phyloP scores from a whole-genome alignment of 176 grass and related monocot species.

The Areca catechu region DNA sequence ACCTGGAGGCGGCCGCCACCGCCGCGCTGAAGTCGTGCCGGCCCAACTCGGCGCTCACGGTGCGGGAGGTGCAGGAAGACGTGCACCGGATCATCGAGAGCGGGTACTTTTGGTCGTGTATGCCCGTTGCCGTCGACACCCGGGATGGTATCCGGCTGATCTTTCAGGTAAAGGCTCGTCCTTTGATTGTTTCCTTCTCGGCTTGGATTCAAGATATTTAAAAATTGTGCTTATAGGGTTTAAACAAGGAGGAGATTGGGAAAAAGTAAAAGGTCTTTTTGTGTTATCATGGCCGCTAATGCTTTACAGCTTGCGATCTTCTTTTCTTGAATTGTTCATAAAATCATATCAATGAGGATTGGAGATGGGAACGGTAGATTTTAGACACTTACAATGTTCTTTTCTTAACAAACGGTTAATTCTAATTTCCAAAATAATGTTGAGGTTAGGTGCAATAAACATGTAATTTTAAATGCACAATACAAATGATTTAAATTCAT shows the following conservation, averaged over 20 bases:
- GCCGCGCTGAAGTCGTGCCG: slow-evolving; percentile 61
- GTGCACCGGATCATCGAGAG: slow-evolving; percentile 82
- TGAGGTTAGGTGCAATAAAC: no score
- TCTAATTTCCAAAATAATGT: no score
- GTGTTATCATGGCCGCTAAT: no score
- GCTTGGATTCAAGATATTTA: background rate
- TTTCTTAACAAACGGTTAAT: no score
- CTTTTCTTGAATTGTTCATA: no score
- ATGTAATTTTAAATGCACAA: no score
- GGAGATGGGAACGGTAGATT: no score
- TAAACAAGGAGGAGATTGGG: no score
- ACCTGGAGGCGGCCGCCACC: slow-evolving; percentile 59
- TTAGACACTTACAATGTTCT: no score
- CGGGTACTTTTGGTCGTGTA: slow-evolving; percentile 66
- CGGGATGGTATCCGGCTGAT: slow-evolving; percentile 80
- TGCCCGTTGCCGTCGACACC: slow-evolving; percentile 90
- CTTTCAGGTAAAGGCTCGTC: slow-evolving; percentile 40
- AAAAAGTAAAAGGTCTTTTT: background rate
- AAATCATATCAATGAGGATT: no score
- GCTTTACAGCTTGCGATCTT: background rate
- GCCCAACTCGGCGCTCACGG: slow-evolving; percentile 82
- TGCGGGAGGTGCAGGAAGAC: slow-evolving; percentile 89
- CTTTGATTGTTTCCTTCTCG: background rate
- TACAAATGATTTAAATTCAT: no score
- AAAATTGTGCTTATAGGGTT: no score